Percentiles rank a stretch among this genome's conserved stretches.
Evolutionary conservation across 768 basidiomycete species (phyloP).

Genomic region (Boletus patriciae): DNA sequence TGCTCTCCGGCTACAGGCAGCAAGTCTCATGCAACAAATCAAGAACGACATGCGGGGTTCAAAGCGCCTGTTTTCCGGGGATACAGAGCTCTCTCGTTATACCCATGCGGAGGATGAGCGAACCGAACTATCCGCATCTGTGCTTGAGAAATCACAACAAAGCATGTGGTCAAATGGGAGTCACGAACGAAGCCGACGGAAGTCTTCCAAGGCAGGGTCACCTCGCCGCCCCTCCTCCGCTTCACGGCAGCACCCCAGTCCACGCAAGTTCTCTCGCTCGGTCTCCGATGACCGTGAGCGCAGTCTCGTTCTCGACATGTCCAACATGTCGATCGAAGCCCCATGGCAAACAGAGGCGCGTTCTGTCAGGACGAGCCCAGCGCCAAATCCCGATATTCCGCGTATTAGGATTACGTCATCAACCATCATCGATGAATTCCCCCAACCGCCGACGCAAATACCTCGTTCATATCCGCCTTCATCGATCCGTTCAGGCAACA

Average conservation of each 20-base stretch:
- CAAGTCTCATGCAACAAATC: conserved; percentile 82
- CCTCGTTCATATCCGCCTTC: conserved; percentile 47
- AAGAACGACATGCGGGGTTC: conserved; percentile 68
- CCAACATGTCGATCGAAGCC: conserved; percentile 46
- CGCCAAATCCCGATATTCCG: conserved; percentile 19
- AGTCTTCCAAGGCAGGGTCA: conserved; percentile 24
- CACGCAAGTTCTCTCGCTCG: conserved; percentile 42
- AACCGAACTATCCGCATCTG: conserved; percentile 13
- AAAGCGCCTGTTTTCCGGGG: conserved; percentile 70
- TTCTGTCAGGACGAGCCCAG: conserved; percentile 9
- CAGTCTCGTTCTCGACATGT: conserved; percentile 41
- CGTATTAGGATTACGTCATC: conserved; percentile 33
- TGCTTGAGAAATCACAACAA: conserved; percentile 23
- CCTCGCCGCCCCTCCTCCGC: conserved; percentile 37
- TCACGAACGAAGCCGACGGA: conserved; percentile 30
- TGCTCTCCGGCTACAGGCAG: conserved; percentile 74
- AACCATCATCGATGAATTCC: conserved; percentile 25
- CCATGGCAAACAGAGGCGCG: conserved; percentile 31
- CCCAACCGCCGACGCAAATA: conserved; percentile 34
- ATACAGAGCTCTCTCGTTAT: conserved; percentile 54
- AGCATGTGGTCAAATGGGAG: conserved; percentile 30
- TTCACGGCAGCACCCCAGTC: conserved; percentile 42
- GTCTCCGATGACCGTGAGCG: conserved; percentile 45
- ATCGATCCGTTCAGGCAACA: conserved; percentile 50
- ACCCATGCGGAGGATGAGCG: conserved; percentile 22